These are phyloP conservation scores for Phytophthora agathidicida DNA, from an alignment of 352 stramenopile species.

Conservation along the genomic window DNA sequence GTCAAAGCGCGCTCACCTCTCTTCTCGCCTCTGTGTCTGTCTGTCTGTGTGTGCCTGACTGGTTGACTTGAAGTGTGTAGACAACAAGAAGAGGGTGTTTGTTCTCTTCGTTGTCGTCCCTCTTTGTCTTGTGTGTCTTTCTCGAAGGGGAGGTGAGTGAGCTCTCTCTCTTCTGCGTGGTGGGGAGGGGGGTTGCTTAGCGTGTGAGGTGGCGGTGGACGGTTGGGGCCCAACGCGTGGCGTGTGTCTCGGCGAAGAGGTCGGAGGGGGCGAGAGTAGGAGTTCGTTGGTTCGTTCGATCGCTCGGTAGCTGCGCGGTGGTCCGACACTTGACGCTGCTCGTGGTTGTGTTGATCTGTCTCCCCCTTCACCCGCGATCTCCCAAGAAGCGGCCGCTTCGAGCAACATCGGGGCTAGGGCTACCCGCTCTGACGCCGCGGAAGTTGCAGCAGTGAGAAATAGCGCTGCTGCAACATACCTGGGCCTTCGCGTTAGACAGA, in stretches of 20 bases:
- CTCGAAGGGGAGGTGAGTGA: slow-evolving; percentile 4
- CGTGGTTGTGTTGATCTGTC: slow-evolving; percentile 27
- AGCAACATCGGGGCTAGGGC: slow-evolving; percentile 18
- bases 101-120: slow-evolving; percentile 22
- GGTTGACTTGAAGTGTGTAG: no score
- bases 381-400: slow-evolving; percentile 12
- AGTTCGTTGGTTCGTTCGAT: no score
- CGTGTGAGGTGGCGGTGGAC: slow-evolving; percentile 22
- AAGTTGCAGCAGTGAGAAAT: slow-evolving; percentile 19
- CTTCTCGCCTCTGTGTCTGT: no score
- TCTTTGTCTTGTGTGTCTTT: slow-evolving; percentile 16
- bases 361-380: slow-evolving; percentile 29
- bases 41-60: no score
- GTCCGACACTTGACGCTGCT: slow-evolving; percentile 41
- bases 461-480: no score
- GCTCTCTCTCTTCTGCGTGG: neutral
- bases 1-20: no score
- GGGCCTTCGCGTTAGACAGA: slow-evolving; percentile 17
- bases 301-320: slow-evolving; percentile 9
- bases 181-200: slow-evolving; percentile 2
- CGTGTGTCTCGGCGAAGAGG: slow-evolving; percentile 31
- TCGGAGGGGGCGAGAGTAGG: slow-evolving; percentile 2
- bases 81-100: no score
- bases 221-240: slow-evolving; percentile 40
- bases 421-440: neutral